These are phyloP conservation scores for Aechmea fasciata DNA, from an alignment of 176 grass and related monocot species.

Conservation along the genomic window DNA sequence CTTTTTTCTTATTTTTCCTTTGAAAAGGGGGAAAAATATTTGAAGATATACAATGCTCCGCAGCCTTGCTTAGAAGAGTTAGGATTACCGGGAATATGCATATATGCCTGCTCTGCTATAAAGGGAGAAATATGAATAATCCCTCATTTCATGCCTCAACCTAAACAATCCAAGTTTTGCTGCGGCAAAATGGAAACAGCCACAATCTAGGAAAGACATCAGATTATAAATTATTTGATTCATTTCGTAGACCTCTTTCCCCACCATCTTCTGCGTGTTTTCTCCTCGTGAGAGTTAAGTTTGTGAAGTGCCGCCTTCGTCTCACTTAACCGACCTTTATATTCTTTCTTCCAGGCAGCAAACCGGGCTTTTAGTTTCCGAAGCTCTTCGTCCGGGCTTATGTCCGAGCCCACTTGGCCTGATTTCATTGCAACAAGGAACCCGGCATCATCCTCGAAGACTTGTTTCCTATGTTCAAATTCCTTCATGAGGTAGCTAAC, in stretches of 20 bases:
- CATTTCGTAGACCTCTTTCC: conserved; percentile 48
- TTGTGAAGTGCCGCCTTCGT: conserved; percentile 56
- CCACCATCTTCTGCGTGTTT: conserved; percentile 83
- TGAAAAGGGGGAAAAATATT: not conserved
- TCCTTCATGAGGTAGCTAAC: conserved; percentile 66
- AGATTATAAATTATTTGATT: conserved; percentile 2
- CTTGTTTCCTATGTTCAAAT: conserved; percentile 51
- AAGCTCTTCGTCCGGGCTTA: conserved; percentile 64
- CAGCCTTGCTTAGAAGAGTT: not conserved
- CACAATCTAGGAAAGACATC: not conserved
- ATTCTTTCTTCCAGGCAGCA: conserved; percentile 88
- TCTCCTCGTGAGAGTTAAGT: conserved; percentile 39
- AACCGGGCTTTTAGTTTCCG: conserved; percentile 67
- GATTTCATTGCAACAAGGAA: conserved; percentile 41
- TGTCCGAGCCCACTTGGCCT: conserved; percentile 30
- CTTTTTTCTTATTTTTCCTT: conserved; percentile 11
- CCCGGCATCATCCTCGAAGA: conserved; percentile 58
- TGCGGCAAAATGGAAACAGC: not conserved
- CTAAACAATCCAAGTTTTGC: not conserved
- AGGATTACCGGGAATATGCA: not conserved
- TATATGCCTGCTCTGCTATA: not conserved
- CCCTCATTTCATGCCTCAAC: not conserved
- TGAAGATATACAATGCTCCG: not conserved
- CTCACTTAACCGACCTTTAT: conserved; percentile 74
- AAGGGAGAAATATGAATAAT: not conserved